phyloP scores from a whole-genome alignment of 345 rosid genomes.

The Euphorbia tirucalli region DNA sequence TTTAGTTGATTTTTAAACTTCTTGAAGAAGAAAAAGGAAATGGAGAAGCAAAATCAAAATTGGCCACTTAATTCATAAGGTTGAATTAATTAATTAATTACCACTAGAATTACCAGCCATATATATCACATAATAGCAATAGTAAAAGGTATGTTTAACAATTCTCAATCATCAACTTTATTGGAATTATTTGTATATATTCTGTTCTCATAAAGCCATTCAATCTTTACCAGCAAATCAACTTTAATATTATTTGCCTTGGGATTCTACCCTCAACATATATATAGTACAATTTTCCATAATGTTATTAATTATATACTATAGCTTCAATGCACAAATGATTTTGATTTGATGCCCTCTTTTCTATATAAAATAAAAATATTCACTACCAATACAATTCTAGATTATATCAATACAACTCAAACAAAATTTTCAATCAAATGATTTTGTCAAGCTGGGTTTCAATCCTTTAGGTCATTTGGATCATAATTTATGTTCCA shows the following conservation, averaged over 20 bases:
- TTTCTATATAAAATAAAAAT: no score
- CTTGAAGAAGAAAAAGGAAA: no score
- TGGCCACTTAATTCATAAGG: neutral
- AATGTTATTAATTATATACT: constrained; percentile 12
- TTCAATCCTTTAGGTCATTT: neutral
- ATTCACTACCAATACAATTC: no score
- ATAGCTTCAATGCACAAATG: constrained; percentile 15
- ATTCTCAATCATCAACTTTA: constrained; percentile 14
- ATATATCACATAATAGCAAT: neutral
- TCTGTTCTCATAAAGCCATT: constrained; percentile 6
- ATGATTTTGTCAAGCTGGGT: neutral
- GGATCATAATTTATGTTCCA: neutral
- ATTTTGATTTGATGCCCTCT: constrained; percentile 33
- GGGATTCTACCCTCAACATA: constrained; percentile 33
- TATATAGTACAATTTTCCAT: constrained; percentile 21
- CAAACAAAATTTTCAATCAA: no score
- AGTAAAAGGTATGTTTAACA: neutral
- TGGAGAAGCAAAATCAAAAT: neutral
- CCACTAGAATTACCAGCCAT: neutral
- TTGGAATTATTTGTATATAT: neutral
- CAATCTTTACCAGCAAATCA: constrained; percentile 20
- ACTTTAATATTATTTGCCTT: constrained; percentile 21
- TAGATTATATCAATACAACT: no score
- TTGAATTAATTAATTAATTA: neutral
- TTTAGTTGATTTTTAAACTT: no score